Base-by-base conservation (phyloP, 805 yeast species). In the Cyberlindnera nakhonratchasimensis region DNA sequence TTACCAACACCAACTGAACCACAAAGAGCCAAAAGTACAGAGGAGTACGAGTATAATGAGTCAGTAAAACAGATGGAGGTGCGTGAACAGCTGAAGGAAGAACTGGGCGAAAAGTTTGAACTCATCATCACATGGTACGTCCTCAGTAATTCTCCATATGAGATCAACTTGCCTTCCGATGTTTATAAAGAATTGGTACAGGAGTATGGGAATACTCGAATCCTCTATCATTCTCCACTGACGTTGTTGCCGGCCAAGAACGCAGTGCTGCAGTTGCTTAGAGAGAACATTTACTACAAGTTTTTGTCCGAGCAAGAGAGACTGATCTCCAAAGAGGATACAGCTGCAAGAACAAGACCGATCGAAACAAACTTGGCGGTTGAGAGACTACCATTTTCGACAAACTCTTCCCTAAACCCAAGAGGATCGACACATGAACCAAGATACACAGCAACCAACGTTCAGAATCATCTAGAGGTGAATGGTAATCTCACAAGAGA, bases 111-210 rank as follows among this genome's bases (percentile, higher is more conserved):
- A 26, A 70, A 70, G 46, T 72, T 74, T 67, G 47, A 55, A 18
- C 45, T 52, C 39, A 69, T 77, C 31, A 56, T 77, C 14, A 46
- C 52, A 18, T 57, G 52, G n/a, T 77, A 67, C 52, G 65, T 77
- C 29, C 43, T 49, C 11, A 63, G 61, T 12, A 66, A 72, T 41
- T 64, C 81, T 1, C 68, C 70, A 2, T 63, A 62, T 30, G 79
- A 77, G 54, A 66, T 77, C 45, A 77, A 77, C 54, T 48, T 77
- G 19, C 71, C 79, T 0, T 54, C 63, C 45, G 61, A 64, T 7
- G 59, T 72, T 3, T 63, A 57, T 45, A 55, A 62, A 13, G 52
- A 49, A 16, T 46, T 63, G n/a, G 42, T 61, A 10, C 19, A 32
- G 10, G 70, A 65, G 39, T 53, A 54, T 25, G 36, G 50, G 6